Conservation (phyloP, 164 flowering plant species). For the Dillenia suffruticosa region DNA sequence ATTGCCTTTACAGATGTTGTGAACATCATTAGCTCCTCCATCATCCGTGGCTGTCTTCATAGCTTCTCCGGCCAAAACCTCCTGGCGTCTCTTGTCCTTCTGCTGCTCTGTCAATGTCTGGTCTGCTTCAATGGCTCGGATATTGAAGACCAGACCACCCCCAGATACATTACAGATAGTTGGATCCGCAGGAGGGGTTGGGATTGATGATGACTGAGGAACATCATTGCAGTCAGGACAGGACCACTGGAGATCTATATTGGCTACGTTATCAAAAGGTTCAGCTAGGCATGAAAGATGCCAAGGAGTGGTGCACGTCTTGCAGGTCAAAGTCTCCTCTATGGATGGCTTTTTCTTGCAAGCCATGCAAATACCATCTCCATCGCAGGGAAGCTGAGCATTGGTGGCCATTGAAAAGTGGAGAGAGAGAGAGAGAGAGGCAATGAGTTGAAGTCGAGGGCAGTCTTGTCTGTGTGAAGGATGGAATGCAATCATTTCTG, state of each 20-base stretch:
- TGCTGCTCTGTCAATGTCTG: slow-evolving; percentile 35
- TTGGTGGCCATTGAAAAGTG: slow-evolving; percentile 23
- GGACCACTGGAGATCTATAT: slow-evolving; percentile 29
- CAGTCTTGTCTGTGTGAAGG: too few species aligned
- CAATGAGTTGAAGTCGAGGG: too few species aligned
- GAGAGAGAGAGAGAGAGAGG: too few species aligned
- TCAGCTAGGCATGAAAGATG: slow-evolving; percentile 41
- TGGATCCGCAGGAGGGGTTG: slow-evolving; percentile 7
- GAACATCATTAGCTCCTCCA: slow-evolving; percentile 12
- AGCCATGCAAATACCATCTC: slow-evolving; percentile 54
- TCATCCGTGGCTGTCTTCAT: neutral
- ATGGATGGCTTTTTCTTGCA: slow-evolving; percentile 40
- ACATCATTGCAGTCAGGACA: slow-evolving; percentile 51
- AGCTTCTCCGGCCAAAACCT: slow-evolving; percentile 36
- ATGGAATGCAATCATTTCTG: too few species aligned
- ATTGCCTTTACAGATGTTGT: slow-evolving; percentile 27
- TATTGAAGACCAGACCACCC: slow-evolving; percentile 35
- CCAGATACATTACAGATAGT: neutral
- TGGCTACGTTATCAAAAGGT: slow-evolving; percentile 27
- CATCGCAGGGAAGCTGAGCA: slow-evolving; percentile 46
- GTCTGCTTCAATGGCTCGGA: slow-evolving; percentile 53
- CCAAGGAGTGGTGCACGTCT: slow-evolving; percentile 59
- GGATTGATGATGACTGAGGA: neutral
- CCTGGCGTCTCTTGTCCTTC: slow-evolving; percentile 56
- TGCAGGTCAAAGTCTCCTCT: slow-evolving; percentile 35